Base-by-base conservation (phyloP, 2,329 filamentous ascomycete species). In the Aureobasidium sp. region DNA sequence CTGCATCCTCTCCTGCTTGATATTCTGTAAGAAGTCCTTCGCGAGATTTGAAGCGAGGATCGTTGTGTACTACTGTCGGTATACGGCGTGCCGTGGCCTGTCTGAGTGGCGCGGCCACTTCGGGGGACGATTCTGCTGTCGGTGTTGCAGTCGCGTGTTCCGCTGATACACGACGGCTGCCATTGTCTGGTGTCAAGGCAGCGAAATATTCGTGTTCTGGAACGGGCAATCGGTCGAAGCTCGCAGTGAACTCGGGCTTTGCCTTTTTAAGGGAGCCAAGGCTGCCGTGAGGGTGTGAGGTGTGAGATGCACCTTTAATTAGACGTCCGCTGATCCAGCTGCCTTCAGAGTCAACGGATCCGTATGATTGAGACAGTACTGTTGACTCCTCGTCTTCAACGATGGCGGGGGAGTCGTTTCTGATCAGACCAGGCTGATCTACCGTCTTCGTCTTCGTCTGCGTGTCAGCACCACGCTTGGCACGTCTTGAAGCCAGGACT, bases 281-380 rank as follows among this genome's bases (percentile, higher is more conserved):
- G 66, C 79, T 80, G 66, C 79, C 81, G 55, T 74, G 75, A 66
- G 77, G 68, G 67, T 76, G 70, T 61, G 75, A 77, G 67, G 70
- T 76, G 70, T 70, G 75, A 65, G 78, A 81, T 62, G 72, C 74
- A 48, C 76, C 75, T 72, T 81, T 76, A 67, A 80, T 73, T 65
- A 82, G 79, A 62, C 87, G 86, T 17, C 93, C 91, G 3, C 91
- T 94, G 1, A 99, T 85, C 94, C 94, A 99, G 0, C 92, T 97
- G 5, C 84, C 94, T 77, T 99, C 94, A 0, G 92, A 97, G 71
- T 97, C 94, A 63, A 97, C 90, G 0, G 92, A 97, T 1, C 91
- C 94, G 20, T 97, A 81, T 0, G 93, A 97, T 73, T 92, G 88
- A 34, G 91, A 90, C 71, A 91, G 75, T 20, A 48, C 44, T 36